These are phyloP conservation scores for Ceratocystis ficicola DNA, from an alignment of 2,329 filamentous ascomycete genomes.

Conservation along the genomic window DNA sequence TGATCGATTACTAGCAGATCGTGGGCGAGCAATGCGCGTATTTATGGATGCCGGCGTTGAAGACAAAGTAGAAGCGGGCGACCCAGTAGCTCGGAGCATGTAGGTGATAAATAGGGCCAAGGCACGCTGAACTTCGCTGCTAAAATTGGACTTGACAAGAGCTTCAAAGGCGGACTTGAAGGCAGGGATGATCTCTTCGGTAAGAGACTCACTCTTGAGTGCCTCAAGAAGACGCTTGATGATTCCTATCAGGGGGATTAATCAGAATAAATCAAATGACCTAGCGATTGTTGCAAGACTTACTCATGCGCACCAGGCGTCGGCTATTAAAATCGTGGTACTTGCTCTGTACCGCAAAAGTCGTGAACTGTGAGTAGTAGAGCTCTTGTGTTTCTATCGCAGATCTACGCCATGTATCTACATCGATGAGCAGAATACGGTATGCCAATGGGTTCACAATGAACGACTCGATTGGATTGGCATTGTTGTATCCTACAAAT, in stretches of 20 bases:
- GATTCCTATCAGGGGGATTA: constrained; percentile 48
- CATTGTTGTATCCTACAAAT: constrained; percentile 79
- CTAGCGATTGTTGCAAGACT: constrained; percentile 29
- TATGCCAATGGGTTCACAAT: constrained; percentile 95
- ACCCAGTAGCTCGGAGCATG: constrained; percentile 54
- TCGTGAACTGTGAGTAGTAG: constrained; percentile 85
- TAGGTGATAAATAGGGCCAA: constrained; percentile 90
- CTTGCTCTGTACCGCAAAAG: constrained; percentile 81
- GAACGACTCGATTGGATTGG: constrained; percentile 72
- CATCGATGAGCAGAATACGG: constrained; percentile 78
- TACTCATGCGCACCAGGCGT: constrained; percentile 79
- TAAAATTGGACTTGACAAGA: constrained; percentile 68
- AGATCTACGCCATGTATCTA: constrained; percentile 82
- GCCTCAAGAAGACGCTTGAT: constrained; percentile 83
- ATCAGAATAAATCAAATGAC: neutral
- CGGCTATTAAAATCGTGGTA: constrained; percentile 86
- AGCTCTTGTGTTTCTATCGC: constrained; percentile 66
- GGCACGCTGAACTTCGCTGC: constrained; percentile 72
- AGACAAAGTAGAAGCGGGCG: constrained; percentile 37
- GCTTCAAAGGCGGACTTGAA: constrained; percentile 71
- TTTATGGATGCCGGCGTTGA: constrained; percentile 26
- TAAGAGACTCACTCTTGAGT: constrained; percentile 71
- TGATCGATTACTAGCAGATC: constrained; percentile 16
- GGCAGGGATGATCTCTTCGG: constrained; percentile 56
- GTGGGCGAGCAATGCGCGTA: constrained; percentile 5